These are phyloP conservation scores for Cryomyces minteri DNA, from an alignment of 495 filamentous ascomycete species.

Conservation along the genomic window DNA sequence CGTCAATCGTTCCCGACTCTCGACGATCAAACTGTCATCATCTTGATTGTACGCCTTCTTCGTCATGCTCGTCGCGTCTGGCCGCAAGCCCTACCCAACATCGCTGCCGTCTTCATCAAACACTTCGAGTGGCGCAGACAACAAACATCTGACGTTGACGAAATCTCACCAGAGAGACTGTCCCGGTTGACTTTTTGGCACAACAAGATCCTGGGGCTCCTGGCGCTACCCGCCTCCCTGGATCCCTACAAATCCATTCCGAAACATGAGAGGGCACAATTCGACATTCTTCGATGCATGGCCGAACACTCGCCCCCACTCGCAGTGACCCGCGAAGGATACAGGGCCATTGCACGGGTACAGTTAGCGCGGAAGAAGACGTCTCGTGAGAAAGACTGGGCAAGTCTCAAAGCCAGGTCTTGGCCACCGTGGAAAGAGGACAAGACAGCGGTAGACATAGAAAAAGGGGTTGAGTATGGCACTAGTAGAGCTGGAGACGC, in stretches of 20 bases:
- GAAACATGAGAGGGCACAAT: slow-evolving; percentile 42
- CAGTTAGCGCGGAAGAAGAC: slow-evolving; percentile 51
- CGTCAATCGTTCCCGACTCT: neutral
- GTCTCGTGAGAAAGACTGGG: slow-evolving; percentile 34
- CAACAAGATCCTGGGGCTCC: slow-evolving; percentile 35
- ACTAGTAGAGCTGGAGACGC: slow-evolving; percentile 38
- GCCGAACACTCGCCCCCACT: slow-evolving; percentile 33
- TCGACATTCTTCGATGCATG: slow-evolving; percentile 44
- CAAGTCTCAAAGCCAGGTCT: slow-evolving; percentile 35
- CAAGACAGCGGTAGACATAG: slow-evolving; percentile 35
- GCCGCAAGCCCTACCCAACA: slow-evolving; percentile 32
- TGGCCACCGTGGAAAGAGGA: slow-evolving; percentile 63
- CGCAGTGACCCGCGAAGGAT: slow-evolving; percentile 40
- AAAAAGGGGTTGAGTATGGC: slow-evolving; percentile 34
- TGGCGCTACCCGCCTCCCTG: slow-evolving; percentile 32
- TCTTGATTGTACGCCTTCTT: slow-evolving; percentile 33
- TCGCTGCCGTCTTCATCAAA: slow-evolving; percentile 18
- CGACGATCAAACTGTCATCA: slow-evolving; percentile 13
- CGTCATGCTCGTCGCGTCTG: slow-evolving; percentile 38
- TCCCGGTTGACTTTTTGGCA: slow-evolving; percentile 5
- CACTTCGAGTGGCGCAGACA: slow-evolving; percentile 5
- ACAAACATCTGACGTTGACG: neutral
- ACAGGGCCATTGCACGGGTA: slow-evolving; percentile 36
- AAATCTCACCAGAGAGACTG: slow-evolving; percentile 6
- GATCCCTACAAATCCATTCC: slow-evolving; percentile 29